phyloP scores from a whole-genome alignment of 2,329 filamentous ascomycete species.

The Fusarium pseudoanthophilum region DNA sequence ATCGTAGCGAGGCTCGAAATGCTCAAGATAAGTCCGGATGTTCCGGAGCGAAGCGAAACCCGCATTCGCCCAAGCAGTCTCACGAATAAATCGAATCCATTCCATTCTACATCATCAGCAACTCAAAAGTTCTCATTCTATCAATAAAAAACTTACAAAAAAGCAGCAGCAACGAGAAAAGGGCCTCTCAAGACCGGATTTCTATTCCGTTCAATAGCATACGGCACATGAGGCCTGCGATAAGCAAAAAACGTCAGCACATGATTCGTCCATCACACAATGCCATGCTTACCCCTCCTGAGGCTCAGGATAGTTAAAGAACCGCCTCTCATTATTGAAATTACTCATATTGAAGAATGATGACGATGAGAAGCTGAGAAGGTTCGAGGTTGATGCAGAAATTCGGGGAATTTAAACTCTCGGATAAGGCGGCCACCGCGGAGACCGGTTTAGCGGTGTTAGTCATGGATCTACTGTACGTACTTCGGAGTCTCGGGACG shows the following conservation, averaged over 20 bases:
- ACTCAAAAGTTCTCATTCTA: fast-evolving
- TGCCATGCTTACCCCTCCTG: slow-evolving; percentile 28
- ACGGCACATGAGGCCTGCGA: slow-evolving; percentile 32
- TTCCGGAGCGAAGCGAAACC: slow-evolving; percentile 69
- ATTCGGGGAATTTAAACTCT: slow-evolving; percentile 21
- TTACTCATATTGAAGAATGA: slow-evolving; percentile 7
- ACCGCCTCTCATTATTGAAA: slow-evolving; percentile 2
- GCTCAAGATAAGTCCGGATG: slow-evolving; percentile 61
- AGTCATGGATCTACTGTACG: slow-evolving; percentile 17
- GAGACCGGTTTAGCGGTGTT: slow-evolving; percentile 21
- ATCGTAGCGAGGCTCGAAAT: slow-evolving; percentile 60
- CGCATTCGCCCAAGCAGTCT: slow-evolving; percentile 65
- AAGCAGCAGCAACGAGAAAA: slow-evolving; percentile 30
- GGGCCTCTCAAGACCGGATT: slow-evolving; percentile 33
- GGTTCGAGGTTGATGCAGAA: background rate
- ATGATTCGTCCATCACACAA: background rate
- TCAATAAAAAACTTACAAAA: slow-evolving; percentile 16
- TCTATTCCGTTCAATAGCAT: slow-evolving; percentile 25
- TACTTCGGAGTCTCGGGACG: slow-evolving; percentile 12
- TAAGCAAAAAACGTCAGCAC: slow-evolving; percentile 22
- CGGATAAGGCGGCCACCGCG: slow-evolving; percentile 22
- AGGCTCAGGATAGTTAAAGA: slow-evolving; percentile 38
- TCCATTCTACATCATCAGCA: slow-evolving; percentile 37
- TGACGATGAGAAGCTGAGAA: background rate
- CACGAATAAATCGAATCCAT: slow-evolving; percentile 39